Base-by-base conservation (phyloP, 164 flowering plant genomes). In the Taxillus chinensis region DNA sequence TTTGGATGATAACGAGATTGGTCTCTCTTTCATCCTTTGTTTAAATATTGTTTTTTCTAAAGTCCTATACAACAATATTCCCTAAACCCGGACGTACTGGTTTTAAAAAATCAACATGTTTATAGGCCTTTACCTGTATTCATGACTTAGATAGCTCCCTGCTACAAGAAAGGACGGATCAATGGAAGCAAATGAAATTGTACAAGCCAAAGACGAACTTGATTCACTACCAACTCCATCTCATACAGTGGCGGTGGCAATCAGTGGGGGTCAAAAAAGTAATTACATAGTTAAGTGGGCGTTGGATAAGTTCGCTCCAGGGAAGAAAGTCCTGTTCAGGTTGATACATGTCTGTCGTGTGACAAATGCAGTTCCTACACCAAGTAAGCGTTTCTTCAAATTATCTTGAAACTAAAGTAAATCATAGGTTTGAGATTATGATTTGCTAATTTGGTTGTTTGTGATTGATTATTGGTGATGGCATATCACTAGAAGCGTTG, bases 211-310 rank as follows among this genome's bases (percentile, higher is more conserved):
- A 61, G 73, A 63, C n/a, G 57, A 64, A 42, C 54, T 60, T 64
- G 63, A 41, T 14, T 55, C 64, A 65, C 62, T 62, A 8, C 57
- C 67, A 56, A 62, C 68, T 4, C 57, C 69, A 12, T 54, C 74
- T 67, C 63, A 61, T 14, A 75, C 68, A 5, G 83, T 85, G 39
- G 86, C 74, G 3, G 61, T 89, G 59, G 95, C 95, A 54, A 70
- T 89, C 53, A 79, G 69, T 66, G 90, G 87, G 43, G 80, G 73
- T 45, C 76, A 57, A 58, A 86, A 73, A 57, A 80, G 86, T 80
- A 81, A 80, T 64, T 65, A 73, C 66, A 73, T 87, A 3, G 67
- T 92, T 55, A 66, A 56, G 46, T 92, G 98, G 98, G 95, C 98
- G 37, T 59, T 92, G 74, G 83, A 87, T 4, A 89, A 85, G 64